Evolutionary conservation across 2,329 filamentous ascomycete species (phyloP).

Genomic region (Xenoacremonium recifei): DNA sequence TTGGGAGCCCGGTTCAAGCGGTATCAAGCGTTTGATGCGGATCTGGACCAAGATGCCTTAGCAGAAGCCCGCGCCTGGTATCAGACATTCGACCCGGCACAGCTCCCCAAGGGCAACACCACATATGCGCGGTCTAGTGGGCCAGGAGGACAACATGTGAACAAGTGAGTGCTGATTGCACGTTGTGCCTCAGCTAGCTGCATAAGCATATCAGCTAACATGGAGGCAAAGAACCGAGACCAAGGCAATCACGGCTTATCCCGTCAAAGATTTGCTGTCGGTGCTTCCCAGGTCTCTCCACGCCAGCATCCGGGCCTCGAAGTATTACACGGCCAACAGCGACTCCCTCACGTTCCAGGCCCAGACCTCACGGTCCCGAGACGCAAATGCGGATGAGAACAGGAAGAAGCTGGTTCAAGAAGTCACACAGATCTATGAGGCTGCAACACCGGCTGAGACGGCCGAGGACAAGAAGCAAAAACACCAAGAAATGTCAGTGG

Average conservation of each 20-base stretch:
- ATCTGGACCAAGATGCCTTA: slow-evolving; percentile 49
- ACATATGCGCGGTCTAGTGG: slow-evolving; percentile 59
- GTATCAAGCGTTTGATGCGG: slow-evolving; percentile 48
- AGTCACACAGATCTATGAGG: slow-evolving; percentile 45
- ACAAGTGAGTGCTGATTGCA: slow-evolving; percentile 48
- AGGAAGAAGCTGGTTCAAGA: slow-evolving; percentile 48
- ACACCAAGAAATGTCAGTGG: slow-evolving; percentile 42
- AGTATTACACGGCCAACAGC: slow-evolving; percentile 51
- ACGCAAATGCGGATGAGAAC: slow-evolving; percentile 54
- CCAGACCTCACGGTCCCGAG: slow-evolving; percentile 52
- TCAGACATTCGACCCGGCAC: slow-evolving; percentile 39
- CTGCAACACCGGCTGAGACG: slow-evolving; percentile 46
- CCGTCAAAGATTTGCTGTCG: slow-evolving; percentile 44
- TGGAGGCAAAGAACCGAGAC: slow-evolving; percentile 56
- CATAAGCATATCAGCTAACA: too few species aligned
- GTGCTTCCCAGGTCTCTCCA: slow-evolving; percentile 49
- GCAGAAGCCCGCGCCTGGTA: slow-evolving; percentile 53
- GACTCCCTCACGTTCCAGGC: slow-evolving; percentile 56
- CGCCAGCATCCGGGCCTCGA: slow-evolving; percentile 46
- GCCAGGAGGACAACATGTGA: slow-evolving; percentile 61
- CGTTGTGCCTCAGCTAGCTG: too few species aligned
- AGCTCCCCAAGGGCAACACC: slow-evolving; percentile 51
- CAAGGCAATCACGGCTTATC: slow-evolving; percentile 56
- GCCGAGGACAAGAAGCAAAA: slow-evolving; percentile 47
- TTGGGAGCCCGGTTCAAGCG: slow-evolving; percentile 31